Evolutionary conservation across 805 yeast species (phyloP), one percentile per base, ranked within the genome.

Genomic region (Dipodascus albidus): DNA sequence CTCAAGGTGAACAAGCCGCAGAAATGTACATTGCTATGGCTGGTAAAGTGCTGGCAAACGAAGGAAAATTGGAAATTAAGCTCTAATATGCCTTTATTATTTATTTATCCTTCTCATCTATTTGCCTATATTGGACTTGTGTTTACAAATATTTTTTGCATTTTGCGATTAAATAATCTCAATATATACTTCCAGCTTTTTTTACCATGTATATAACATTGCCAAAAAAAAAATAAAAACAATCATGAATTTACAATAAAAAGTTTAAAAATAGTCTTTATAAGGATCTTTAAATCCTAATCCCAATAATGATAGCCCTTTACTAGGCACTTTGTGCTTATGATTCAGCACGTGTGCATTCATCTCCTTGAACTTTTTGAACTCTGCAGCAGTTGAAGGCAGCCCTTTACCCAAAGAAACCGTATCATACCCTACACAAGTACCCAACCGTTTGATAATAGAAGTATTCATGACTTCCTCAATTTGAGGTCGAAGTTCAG

Each of bases 381-480:
- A 38, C 15, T 38, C 44, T 4, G 44, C 44, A 4, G 44, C 44
- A 6, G 44, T n/a, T 14, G 44, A 38, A 6, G 44, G 44, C 17
- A 38, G 15, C 6, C 44, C 44, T 38, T 4, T 38, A 4, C 15
- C 44, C 17, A 17, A 11, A 6, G 15, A 4, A 6, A 4, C 20
- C 6, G 55, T 49, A 47, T 58, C 59, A 2, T 54, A 56, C 3
- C 53, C 53, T 33, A 52, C 53, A 31, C 62, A 59, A 50, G 59
- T 44, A 47, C 60, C 62, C 15, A 57, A 54, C 22, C 50, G 47
- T 35, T 54, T 53, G 35, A 59, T 52, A 20, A 58, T 50, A n/a
- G 52, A 8, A 17, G 54, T 41, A 8, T 50, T 19, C 21, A 59
- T 44, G 38, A 59, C 27, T 11, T 59, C 60, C 20, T 49, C 44